Evolutionary conservation across 2,329 filamentous ascomycete species (phyloP), one percentile per base, ranked within the genome.

Genomic region (Chaetoscypha palmicola): DNA sequence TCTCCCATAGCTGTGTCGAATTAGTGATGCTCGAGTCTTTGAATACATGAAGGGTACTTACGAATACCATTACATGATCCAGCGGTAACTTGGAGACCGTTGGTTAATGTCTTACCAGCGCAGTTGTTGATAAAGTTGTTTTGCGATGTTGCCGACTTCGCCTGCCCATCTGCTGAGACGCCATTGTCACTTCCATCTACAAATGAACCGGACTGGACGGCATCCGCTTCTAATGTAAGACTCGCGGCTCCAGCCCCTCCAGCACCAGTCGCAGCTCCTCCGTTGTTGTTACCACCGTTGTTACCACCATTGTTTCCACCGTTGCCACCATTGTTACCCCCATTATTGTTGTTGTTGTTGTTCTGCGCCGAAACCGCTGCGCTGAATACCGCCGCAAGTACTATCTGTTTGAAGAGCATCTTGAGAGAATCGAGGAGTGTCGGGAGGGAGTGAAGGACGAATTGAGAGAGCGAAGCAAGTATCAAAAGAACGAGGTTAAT

Each of bases 51-150:
- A n/a, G n/a, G n/a, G 17, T 16, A 41, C 55, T 49, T 48, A 58
- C 56, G 37, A 38, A 59, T 55, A 28, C 56, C 56, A 24, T 82
- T 83, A 66, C 79, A 83, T 24, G 78, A 82, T 14, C 79, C 79
- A 7, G 53, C 62, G 45, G 65, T 67, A 39, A 72, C 66, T 58
- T 81, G 78, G 33, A 71, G 62, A 55, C 78, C 78, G 55, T 82
- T 76, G 50, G 78, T 81, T 39, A 77, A 58, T 0, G 66, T 71
- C 58, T 58, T 52, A 8, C 56, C 57, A 14, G 47, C 37, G 30
- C 56, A 59, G 40, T 47, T 48, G 46, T 59, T 58, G 42, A 59
- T 58, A 37, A 59, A 59, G 50, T 58, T 58, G 41, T 57, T 57
- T 12, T 35, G 28, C 12, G 55, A 59, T 9, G 53, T 57, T 11